phyloP scores from a whole-genome alignment of 805 yeast species.

The Myxozyma mucilagina region DNA sequence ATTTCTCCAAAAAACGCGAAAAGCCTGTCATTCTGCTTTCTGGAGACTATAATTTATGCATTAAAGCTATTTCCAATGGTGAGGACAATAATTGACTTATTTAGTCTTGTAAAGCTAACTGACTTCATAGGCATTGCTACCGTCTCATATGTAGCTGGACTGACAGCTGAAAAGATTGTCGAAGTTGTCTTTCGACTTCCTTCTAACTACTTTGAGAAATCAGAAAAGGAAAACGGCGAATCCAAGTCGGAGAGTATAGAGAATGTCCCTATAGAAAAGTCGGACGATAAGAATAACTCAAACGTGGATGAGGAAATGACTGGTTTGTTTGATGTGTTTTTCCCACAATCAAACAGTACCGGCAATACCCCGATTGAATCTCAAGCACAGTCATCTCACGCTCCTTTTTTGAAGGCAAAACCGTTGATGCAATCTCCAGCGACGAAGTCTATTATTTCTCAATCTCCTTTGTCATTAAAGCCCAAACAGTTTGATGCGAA shows the following conservation, averaged over 20 bases:
- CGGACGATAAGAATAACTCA: not conserved
- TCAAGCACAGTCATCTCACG: not conserved
- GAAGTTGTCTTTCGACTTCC: slow-evolving; percentile 2
- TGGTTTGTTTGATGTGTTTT: not conserved
- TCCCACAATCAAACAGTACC: not conserved
- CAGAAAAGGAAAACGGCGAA: not conserved
- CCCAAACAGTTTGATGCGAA: not conserved
- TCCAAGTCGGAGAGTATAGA: not conserved
- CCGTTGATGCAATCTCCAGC: not conserved
- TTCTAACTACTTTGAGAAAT: not conserved
- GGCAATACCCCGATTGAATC: not conserved
- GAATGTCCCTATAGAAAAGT: not conserved
- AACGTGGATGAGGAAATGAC: not conserved
- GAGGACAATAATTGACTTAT: slow-evolving; percentile 48
- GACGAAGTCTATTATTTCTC: not conserved
- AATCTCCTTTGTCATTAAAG: not conserved
- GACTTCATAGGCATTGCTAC: slow-evolving; percentile 17
- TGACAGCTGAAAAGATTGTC: slow-evolving; percentile 15
- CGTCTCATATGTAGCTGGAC: slow-evolving; percentile 14
- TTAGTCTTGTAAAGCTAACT: not conserved
- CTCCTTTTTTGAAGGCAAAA: not conserved
- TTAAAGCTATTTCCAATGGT: slow-evolving; percentile 53
- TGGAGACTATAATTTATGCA: slow-evolving; percentile 80
- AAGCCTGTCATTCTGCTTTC: slow-evolving; percentile 61
- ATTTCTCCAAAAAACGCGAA: slow-evolving; percentile 48